These are phyloP conservation scores for Nannochloropsis oceanica DNA, from an alignment of 108 stramenopile genomes.

Conservation along the genomic window DNA sequence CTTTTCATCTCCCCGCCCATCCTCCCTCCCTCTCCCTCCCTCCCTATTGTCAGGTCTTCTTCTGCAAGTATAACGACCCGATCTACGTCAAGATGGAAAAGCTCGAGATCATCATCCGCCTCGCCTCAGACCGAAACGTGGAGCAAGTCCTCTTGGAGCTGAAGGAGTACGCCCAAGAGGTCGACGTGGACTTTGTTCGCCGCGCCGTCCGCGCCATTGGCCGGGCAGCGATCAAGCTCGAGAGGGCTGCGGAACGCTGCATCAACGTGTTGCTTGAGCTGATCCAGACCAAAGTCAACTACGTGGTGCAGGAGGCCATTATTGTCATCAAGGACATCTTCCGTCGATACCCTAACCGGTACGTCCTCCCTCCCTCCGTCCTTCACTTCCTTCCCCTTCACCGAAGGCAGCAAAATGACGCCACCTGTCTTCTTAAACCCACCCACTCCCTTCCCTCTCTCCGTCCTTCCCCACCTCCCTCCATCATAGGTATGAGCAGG, in stretches of 20 bases:
- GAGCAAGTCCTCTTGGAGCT: conserved; percentile 88
- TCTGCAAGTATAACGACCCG: conserved; percentile 99
- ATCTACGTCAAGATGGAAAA: conserved; percentile 99
- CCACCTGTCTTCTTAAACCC: too few relatives aligned
- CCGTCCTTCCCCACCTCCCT: too few relatives aligned
- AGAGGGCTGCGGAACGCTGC: conserved; percentile 93
- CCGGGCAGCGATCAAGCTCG: conserved; percentile 93
- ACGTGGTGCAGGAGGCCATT: conserved; percentile 95
- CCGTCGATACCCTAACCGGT: conserved; percentile 94
- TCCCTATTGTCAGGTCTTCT: conserved; percentile 59
- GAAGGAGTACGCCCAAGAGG: conserved; percentile 96
- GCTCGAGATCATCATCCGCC: conserved; percentile 95
- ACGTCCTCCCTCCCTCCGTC: too few relatives aligned
- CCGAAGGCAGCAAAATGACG: too few relatives aligned
- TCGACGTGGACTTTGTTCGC: conserved; percentile 97
- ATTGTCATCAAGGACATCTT: conserved; percentile 99
- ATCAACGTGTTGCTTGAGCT: conserved; percentile 93
- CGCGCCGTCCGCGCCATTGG: conserved; percentile 95
- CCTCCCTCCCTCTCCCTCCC: neutral
- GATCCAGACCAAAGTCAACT: conserved; percentile 95
- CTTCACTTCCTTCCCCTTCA: too few relatives aligned
- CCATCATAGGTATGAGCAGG: conserved; percentile 56
- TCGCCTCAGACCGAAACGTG: conserved; percentile 85
- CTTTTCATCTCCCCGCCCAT: neutral
- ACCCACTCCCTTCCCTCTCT: too few relatives aligned